Conservation (phyloP, 495 filamentous ascomycete species). For the Friedmanniomyces simplex region DNA sequence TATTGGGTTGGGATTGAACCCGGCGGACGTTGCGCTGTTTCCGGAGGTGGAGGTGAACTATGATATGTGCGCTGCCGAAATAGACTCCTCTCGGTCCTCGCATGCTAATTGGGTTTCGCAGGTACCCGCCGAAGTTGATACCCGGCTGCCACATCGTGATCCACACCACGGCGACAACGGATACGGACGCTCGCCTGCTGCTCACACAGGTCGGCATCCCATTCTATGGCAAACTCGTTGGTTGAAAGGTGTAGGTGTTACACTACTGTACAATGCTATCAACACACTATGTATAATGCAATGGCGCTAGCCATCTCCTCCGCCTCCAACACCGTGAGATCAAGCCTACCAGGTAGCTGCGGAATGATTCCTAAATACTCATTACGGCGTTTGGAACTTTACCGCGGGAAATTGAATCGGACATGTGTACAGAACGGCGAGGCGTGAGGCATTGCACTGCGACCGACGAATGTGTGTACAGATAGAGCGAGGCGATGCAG, state of each 20-base stretch:
- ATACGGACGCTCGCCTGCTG: slow-evolving; percentile 81
- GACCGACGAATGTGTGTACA: too few species aligned
- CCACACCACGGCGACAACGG: slow-evolving; percentile 79
- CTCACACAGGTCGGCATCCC: slow-evolving; percentile 73
- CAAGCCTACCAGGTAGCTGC: too few species aligned
- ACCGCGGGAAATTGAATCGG: too few species aligned
- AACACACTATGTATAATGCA: neutral
- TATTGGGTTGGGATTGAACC: slow-evolving; percentile 64
- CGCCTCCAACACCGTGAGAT: too few species aligned
- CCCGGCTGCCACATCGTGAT: slow-evolving; percentile 78
- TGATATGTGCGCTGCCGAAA: slow-evolving; percentile 67
- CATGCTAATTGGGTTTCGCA: slow-evolving; percentile 20
- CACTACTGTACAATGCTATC: neutral
- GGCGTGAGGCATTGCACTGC: too few species aligned
- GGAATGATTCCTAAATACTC: too few species aligned
- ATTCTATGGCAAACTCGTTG: slow-evolving; percentile 62
- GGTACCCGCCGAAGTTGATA: slow-evolving; percentile 86
- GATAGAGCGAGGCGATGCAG: too few species aligned
- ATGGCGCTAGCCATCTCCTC: too few species aligned
- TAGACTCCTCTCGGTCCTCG: neutral
- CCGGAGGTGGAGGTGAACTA: slow-evolving; percentile 91
- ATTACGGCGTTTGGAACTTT: too few species aligned
- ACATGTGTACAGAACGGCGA: too few species aligned
- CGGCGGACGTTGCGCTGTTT: slow-evolving; percentile 66
- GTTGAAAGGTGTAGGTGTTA: slow-evolving; percentile 35